Percentiles rank a stretch among this genome's conserved stretches.
These are phyloP conservation scores for Eutrema yunnanense DNA, from an alignment of 345 rosid genomes.

Conservation along the genomic window DNA sequence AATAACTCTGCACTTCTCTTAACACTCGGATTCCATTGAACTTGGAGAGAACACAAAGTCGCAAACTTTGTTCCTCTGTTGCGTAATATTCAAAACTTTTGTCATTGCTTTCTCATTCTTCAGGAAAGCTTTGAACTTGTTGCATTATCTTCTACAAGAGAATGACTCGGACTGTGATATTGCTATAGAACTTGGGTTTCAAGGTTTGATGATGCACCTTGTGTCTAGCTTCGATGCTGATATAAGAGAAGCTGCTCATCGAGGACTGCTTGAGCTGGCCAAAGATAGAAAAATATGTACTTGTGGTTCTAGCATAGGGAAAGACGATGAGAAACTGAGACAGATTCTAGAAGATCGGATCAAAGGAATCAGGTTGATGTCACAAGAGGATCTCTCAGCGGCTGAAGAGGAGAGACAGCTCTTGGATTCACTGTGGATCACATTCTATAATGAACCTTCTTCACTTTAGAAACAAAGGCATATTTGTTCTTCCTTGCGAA, in stretches of 20 bases:
- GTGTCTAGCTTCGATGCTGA: slow-evolving; percentile 61
- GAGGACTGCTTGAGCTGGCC: slow-evolving; percentile 60
- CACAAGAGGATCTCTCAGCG: slow-evolving; percentile 65
- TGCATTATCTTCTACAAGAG: slow-evolving; percentile 72
- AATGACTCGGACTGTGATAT: slow-evolving; percentile 54
- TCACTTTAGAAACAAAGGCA: slow-evolving; percentile 47
- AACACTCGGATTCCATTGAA: background rate
- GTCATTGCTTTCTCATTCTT: background rate
- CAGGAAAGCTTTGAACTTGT: slow-evolving; percentile 90
- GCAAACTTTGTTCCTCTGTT: background rate
- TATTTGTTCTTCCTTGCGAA: slow-evolving; percentile 40
- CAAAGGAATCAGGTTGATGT: slow-evolving; percentile 50
- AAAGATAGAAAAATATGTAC: slow-evolving; percentile 31
- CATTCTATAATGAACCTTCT: slow-evolving; percentile 54
- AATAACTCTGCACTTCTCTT: background rate
- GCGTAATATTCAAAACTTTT: background rate
- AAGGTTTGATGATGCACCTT: slow-evolving; percentile 61
- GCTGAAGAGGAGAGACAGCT: slow-evolving; percentile 69
- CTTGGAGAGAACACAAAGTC: background rate
- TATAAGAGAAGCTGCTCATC: slow-evolving; percentile 73
- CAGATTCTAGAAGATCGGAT: slow-evolving; percentile 64
- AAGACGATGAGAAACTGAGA: slow-evolving; percentile 48
- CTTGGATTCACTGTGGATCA: slow-evolving; percentile 65
- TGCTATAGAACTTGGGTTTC: slow-evolving; percentile 54
- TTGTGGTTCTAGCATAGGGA: slow-evolving; percentile 27